Evolutionary conservation across 2,329 filamentous ascomycete species (phyloP).

Genomic region (Ophiostoma ips): DNA sequence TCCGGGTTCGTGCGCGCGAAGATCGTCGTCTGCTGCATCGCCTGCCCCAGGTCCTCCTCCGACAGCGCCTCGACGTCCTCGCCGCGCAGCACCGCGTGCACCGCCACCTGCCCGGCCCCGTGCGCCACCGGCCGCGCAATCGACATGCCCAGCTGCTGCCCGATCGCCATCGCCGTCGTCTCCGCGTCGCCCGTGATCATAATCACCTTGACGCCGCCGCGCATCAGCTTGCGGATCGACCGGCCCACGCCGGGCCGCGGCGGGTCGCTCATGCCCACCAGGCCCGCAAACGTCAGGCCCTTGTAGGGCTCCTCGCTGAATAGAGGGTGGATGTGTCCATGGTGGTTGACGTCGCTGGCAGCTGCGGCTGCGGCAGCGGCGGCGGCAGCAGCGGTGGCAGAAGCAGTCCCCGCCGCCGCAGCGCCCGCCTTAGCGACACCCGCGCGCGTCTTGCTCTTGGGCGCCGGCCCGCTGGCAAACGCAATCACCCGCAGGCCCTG

Average conservation of each 20-base stretch:
- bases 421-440: conserved; percentile 30
- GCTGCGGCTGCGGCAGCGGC: conserved; percentile 32
- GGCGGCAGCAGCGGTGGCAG: conserved; percentile 17
- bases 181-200: conserved; percentile 99
- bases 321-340: conserved; percentile 28
- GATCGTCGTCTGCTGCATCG: conserved; percentile 79
- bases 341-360: conserved; percentile 21
- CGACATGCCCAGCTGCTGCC: conserved; percentile 86
- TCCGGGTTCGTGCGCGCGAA: conserved; percentile 95
- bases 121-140: conserved; percentile 44
- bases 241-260: conserved; percentile 80
- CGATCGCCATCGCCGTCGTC: conserved; percentile 87
- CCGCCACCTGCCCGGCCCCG: conserved; percentile 39
- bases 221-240: conserved; percentile 79
- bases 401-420: conserved; percentile 23
- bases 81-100: conserved; percentile 65
- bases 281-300: conserved; percentile 74
- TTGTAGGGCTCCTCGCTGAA: conserved; percentile 59
- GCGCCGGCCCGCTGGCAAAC: conserved; percentile 66
- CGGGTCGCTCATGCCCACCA: conserved; percentile 96
- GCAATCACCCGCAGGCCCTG: conserved; percentile 83
- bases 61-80: conserved; percentile 91
- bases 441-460: conserved; percentile 21
- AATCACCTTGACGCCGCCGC: conserved; percentile 89
- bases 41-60: conserved; percentile 67